Percentiles rank a stretch among this genome's conserved stretches.
These are phyloP conservation scores for Pythium rishiriense DNA, from an alignment of 352 stramenopile genomes.

Conservation along the genomic window DNA sequence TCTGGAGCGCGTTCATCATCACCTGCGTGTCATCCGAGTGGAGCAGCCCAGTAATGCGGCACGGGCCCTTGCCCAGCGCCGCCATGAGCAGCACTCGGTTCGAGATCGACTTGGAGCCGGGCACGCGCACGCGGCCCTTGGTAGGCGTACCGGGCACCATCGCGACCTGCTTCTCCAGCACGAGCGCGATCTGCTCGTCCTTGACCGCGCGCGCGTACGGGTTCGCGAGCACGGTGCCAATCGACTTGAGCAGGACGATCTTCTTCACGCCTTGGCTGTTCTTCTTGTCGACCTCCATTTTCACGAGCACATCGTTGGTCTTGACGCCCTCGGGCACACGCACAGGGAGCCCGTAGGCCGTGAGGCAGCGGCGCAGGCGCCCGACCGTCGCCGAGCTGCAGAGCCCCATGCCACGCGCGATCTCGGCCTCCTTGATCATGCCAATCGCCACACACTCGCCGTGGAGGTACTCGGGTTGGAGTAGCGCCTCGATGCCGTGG, in stretches of 20 bases:
- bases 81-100: slow-evolving; percentile 97
- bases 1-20: slow-evolving; percentile 96
- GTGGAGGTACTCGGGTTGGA: slow-evolving; percentile 95
- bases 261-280: slow-evolving; percentile 82
- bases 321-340: slow-evolving; percentile 56
- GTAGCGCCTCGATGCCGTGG: slow-evolving; percentile 96
- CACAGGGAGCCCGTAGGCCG: slow-evolving; percentile 70
- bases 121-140: slow-evolving; percentile 81
- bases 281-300: slow-evolving; percentile 90
- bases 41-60: slow-evolving; percentile 90
- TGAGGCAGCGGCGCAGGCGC: slow-evolving; percentile 63
- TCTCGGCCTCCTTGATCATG: slow-evolving; percentile 96
- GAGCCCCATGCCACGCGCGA: slow-evolving; percentile 78
- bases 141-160: slow-evolving; percentile 53
- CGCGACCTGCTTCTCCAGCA: slow-evolving; percentile 72
- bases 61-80: slow-evolving; percentile 86
- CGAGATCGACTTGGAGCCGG: slow-evolving; percentile 97
- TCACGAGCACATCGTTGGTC: slow-evolving; percentile 65
- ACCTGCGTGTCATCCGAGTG: slow-evolving; percentile 98
- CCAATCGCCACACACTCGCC: slow-evolving; percentile 97
- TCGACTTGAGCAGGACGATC: slow-evolving; percentile 73
- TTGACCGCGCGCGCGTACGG: slow-evolving; percentile 71
- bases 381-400: slow-evolving; percentile 74
- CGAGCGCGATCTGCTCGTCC: slow-evolving; percentile 73
- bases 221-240: slow-evolving; percentile 66